Evolutionary conservation across 2,329 filamentous ascomycete genomes (phyloP), one percentile per base, ranked within the genome.

Genomic region (Colletotrichum tropicale): DNA sequence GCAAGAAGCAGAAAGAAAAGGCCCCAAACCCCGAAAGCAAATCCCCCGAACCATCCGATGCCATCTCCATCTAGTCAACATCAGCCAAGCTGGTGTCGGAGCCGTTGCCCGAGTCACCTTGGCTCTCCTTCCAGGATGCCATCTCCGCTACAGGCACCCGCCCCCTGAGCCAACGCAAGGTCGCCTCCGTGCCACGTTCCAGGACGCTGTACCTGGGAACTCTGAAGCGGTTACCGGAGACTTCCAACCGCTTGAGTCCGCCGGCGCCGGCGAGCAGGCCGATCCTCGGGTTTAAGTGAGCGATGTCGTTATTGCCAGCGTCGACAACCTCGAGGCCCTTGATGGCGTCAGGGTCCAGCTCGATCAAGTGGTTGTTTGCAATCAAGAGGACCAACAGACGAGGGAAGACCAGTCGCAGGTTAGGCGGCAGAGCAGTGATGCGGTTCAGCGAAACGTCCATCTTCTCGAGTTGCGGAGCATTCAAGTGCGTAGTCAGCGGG

Each of bases 161-260:
- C 32, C 95, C 94, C 76, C 94, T 90, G 66, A 98, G 84, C 94
- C 95, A 98, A 66, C 92, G 89, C 78, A 98, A 86, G 1, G 95
- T 93, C 4, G 95, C 94, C 80, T 98, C 95, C 0, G 96, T 98
- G 1, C 96, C 96, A 77, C 95, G 94, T 76, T 96, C 94, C 64
- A 98, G 86, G 8, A 98, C 90, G 77, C 94, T 94, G 87, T 94
- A 96, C 72, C 94, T 92, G 1, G 96, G 96, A 36, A 98, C 95
- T 36, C 95, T 90, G 85, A 98, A 98, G 36, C 93, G 90, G 82
- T 98, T 98, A 0, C 96, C 96, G 32, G 91, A 91, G 6, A 98
- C 94, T 64, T 98, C 94, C 12, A 98, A 86, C 70, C 90, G 84
- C 88, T 94, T 86, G 85, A 91, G 77, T 80, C 92, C 86, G 3